Base-by-base conservation (phyloP, 1,139 yeast genomes). In the Suhomyces bribrorum region DNA sequence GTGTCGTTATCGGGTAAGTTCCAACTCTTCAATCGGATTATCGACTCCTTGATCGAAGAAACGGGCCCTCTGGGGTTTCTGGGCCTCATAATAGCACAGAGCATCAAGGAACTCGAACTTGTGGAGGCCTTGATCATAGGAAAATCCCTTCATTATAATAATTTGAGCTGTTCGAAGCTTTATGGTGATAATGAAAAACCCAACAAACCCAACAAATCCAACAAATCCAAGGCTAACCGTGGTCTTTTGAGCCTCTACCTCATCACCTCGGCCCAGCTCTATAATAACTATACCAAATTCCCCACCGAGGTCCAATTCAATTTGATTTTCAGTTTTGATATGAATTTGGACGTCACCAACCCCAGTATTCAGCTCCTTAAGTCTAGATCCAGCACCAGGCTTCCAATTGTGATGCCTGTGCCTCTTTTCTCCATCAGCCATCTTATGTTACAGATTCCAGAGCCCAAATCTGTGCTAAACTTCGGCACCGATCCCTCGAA, bases 41-140 rank as follows among this genome's bases (percentile, higher is more conserved):
- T 84, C 18, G 74, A 71, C 44, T 44, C 56, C 1, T 43, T 67
- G 8, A 46, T 64, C 23, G 45, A 44, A 26, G 26, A 37, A 25
- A 14, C 38, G 13, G 15, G 7, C 9, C 16, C 46, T 26, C 14
- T 14, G 8, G 40, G 40, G 11, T 48, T 40, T 43, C 59, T 73
- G 27, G 53, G 82, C 15, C 61, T 80, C 29, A 69, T 84, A n/a
- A 75, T 81, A 4, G 82, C 87, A 0, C 74, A 75, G 29, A 76
- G 72, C 47, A 72, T 82, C 25, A 81, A 83, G 50, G 92, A 84
- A 53, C 59, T 85, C 50, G 94, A 85, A 51, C 61, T 83, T 30
- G 68, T 85, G 4, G 94, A 85, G 54, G 83, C 87, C 0, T 61
- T 81, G 16, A 57, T 83, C 14, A 66, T 83, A 20, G 92, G 92